Evolutionary conservation across 345 rosid genomes (phyloP), one percentile per base, ranked within the genome.

Genomic region (Corchorus olitorius): DNA sequence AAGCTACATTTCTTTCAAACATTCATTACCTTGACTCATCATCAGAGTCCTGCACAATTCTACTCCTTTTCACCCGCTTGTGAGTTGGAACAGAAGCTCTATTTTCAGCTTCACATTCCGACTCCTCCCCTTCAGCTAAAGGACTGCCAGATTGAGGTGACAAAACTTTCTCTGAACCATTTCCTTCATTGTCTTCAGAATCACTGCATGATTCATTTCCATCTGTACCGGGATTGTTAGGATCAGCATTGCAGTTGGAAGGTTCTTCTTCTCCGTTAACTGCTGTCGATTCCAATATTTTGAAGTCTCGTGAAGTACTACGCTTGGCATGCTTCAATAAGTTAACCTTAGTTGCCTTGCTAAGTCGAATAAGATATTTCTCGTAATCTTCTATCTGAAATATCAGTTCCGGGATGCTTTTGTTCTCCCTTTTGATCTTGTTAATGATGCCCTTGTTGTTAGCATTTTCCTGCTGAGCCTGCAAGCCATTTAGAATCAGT

Each of bases 351-450:
- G 88, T 87, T 14, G 73, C 85, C 84, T 90, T 91, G 87, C 97
- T 88, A 13, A 93, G 91, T 79, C 83, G 93, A 75, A 93, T 93
- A 20, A 93, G 90, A 69, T 90, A 85, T 75, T 85, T 90, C 74
- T 93, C 98, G 7, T 82, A 93, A 76, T 91, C 94, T 80, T 93
- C 98, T 58, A 93, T 90, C 81, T 90, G 97, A 78, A 87, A 93
- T 66, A 93, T 90, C 73, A 93, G 81, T 71, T 90, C 95, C 2
- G 97, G 98, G 68, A 93, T 89, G 90, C 90, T 89, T 83, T 85
- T 89, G n/a, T 92, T 92, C 84, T 93, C 98, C 87, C 90, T 89
- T 82, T 88, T 92, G 76, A 92, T 93, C 91, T 89, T 92, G 84
- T 87, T 87, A 68, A 87, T 78, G 70, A 87, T 82, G 13, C 91